These are phyloP conservation scores for Castanea sativa DNA, from an alignment of 306 rosid species.

Conservation along the genomic window DNA sequence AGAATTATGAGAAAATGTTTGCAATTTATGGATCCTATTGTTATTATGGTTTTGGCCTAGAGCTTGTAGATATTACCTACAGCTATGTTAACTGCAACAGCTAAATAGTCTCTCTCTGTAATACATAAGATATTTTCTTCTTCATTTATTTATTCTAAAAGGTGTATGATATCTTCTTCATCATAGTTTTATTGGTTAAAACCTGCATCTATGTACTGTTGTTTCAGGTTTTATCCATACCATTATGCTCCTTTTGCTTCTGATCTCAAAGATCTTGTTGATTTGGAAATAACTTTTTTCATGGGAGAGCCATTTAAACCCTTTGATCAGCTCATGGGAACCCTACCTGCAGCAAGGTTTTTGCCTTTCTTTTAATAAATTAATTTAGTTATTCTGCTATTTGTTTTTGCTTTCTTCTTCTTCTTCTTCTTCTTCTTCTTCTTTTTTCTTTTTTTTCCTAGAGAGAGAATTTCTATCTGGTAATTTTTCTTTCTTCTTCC, in stretches of 20 bases:
- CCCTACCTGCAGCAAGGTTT: slow-evolving; percentile 93
- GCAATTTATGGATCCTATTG: not conserved
- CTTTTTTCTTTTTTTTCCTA: not conserved
- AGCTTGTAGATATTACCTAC: not conserved
- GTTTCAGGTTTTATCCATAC: slow-evolving; percentile 91
- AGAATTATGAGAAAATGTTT: not conserved
- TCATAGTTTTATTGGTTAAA: slow-evolving; percentile 7
- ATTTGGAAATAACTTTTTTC: slow-evolving; percentile 89
- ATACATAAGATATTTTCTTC: not conserved
- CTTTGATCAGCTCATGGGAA: slow-evolving; percentile 98
- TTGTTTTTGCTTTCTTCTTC: not conserved
- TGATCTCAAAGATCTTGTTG: slow-evolving; percentile 75
- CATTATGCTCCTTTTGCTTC: slow-evolving; percentile 99
- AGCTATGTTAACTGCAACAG: not conserved
- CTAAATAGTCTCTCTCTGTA: not conserved
- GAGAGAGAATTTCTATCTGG: not conserved
- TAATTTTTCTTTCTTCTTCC: not conserved
- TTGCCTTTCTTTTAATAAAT: slow-evolving; percentile 12
- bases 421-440: no score
- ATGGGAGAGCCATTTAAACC: slow-evolving; percentile 88
- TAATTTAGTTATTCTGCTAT: slow-evolving; percentile 19
- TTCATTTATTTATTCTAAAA: not conserved
- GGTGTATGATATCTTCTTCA: not conserved
- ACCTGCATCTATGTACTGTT: slow-evolving; percentile 18
- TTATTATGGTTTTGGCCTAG: not conserved